Evolutionary conservation across 306 rosid species (phyloP), one percentile per base, ranked within the genome.

Genomic region (Hippophae rhamnoides): DNA sequence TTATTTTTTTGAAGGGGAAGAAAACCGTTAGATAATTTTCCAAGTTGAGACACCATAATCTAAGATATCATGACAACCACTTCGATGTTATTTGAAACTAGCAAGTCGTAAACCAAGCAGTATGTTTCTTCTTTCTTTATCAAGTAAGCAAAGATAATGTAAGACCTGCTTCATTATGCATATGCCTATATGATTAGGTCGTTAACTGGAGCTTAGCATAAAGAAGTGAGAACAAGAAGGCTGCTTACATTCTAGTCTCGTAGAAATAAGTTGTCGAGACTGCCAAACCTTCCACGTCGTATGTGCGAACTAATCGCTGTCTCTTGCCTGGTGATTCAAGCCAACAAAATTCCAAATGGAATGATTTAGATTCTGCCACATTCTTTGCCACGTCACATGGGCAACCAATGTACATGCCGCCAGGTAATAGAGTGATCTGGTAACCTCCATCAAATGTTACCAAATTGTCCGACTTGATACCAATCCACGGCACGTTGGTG

Each of bases 271-370:
- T 92, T 8, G 99, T 76, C 7, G 99, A 92, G 66, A 92, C 99
- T 45, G 93, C 99, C 82, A 83, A 72, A 74, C 99, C 99, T 82
- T 92, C 88, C 2, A 83, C 74, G 62, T 92, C 99, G 9, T 74
- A 92, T 3, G 96, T 92, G 7, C 96, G 87, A 60, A 92, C 88
- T 57, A 92, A 58, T 72, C 96, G 83, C 46, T 92, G 99, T 56
- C 99, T 85, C 84, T 69, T 82, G 44, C 74, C 71, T 6, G 86
- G 89, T 11, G 88, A 67, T 69, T 85, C 96, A 27, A 84, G 72
- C 99, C 99, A 92, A 72, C 99, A 88, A 60, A 92, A 88, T 70
- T 92, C 99, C 70, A 92, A 70, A 80, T 85, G 99, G 88, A 92
- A 92, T 12, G 96, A 78, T 67, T 77, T 70, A 0, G 78, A 79